Conservation (phyloP, 2,329 filamentous ascomycete genomes). For the Elsinoe fawcettii region DNA sequence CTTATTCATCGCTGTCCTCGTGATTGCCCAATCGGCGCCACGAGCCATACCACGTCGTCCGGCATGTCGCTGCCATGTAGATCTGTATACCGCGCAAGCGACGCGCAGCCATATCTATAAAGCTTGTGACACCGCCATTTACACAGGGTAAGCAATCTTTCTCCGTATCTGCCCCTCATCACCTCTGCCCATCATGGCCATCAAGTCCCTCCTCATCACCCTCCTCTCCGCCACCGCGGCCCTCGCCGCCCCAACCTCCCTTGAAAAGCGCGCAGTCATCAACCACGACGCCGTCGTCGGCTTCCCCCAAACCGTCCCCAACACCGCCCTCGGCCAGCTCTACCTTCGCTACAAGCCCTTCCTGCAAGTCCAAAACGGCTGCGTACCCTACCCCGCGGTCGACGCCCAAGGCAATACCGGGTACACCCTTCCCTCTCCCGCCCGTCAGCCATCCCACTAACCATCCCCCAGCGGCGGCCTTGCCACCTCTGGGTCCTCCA, state of each 20-base stretch:
- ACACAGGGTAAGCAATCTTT: background rate
- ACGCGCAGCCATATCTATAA: background rate
- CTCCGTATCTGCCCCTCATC: background rate
- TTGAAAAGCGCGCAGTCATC: slow-evolving; percentile 38
- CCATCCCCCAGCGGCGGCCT: slow-evolving; percentile 36
- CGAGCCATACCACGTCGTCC: background rate
- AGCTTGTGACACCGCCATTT: background rate
- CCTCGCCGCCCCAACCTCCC: slow-evolving; percentile 15
- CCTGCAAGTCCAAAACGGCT: slow-evolving; percentile 50
- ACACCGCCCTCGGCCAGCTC: slow-evolving; percentile 38
- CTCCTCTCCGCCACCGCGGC: slow-evolving; percentile 15
- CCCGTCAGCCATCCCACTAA: background rate
- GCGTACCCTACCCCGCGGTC: slow-evolving; percentile 56
- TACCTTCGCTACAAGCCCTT: slow-evolving; percentile 51
- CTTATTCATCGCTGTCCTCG: background rate
- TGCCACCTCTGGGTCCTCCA: slow-evolving; percentile 32
- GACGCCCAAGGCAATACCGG: slow-evolving; percentile 50
- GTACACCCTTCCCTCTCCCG: slow-evolving; percentile 29
- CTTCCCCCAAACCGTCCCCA: slow-evolving; percentile 47
- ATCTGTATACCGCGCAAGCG: slow-evolving; percentile 1
- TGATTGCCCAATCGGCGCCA: background rate
- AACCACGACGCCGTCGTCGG: slow-evolving; percentile 43
- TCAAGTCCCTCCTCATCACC: slow-evolving; percentile 14
- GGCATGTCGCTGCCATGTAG: background rate
- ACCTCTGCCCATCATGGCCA: slow-evolving; percentile 10